These are phyloP conservation scores for Pinus tabuliformis DNA, from an alignment of 75 land plant genomes.

Conservation along the genomic window DNA sequence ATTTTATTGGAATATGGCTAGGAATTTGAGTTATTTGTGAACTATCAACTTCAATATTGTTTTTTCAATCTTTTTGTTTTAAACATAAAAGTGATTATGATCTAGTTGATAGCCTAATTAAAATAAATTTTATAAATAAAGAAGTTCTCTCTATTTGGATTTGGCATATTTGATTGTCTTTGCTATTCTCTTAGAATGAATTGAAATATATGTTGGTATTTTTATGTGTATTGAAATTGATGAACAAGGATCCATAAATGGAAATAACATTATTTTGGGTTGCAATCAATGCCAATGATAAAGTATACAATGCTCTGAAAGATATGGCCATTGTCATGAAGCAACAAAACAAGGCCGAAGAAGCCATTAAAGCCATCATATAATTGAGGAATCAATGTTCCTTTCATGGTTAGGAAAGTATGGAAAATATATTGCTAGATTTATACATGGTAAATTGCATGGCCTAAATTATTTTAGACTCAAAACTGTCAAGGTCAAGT, in stretches of 20 bases:
- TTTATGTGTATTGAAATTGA: constrained; percentile 41
- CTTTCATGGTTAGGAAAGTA: constrained; percentile 67
- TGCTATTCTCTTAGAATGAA: not conserved
- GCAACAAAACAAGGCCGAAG: constrained; percentile 90
- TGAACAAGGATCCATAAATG: constrained; percentile 88
- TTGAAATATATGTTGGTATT: not conserved
- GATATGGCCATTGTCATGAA: constrained; percentile 99
- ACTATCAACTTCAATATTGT: too few relatives aligned
- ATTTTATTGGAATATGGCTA: too few relatives aligned
- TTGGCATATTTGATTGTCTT: not conserved
- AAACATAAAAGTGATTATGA: too few relatives aligned
- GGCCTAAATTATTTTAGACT: not conserved
- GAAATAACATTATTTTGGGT: constrained; percentile 94
- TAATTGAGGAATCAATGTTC: constrained; percentile 78
- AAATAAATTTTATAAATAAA: not conserved
- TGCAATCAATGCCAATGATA: constrained; percentile 90
- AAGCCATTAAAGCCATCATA: constrained; percentile 96
- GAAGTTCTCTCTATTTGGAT: not conserved
- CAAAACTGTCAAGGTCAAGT: too few relatives aligned
- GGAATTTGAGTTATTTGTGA: too few relatives aligned
- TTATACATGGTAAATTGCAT: constrained; percentile 1
- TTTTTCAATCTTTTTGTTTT: too few relatives aligned
- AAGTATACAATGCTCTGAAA: constrained; percentile 93
- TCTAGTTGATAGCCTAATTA: not conserved
- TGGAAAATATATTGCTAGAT: constrained; percentile 8